Conservation (phyloP, 352 stramenopile species). For the Phytophthora melonis region DNA sequence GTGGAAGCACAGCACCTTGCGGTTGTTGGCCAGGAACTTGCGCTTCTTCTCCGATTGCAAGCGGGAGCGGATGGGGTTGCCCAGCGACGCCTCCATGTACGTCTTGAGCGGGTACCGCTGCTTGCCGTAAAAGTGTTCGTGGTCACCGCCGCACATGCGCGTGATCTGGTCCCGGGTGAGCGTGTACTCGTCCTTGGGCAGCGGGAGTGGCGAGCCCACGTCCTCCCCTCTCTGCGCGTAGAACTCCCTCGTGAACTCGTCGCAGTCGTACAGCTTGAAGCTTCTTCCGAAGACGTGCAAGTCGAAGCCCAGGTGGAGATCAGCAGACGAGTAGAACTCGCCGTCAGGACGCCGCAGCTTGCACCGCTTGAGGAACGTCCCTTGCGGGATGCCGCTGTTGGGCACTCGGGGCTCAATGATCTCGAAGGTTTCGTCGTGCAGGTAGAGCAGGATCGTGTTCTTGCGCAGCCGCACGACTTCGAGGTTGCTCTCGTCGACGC, state of each 20-base stretch:
- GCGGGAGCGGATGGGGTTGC: slow-evolving; percentile 72
- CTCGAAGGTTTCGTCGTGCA: slow-evolving; percentile 90
- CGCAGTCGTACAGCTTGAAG: slow-evolving; percentile 84
- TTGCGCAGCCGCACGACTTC: slow-evolving; percentile 80
- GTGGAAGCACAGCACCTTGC: slow-evolving; percentile 88
- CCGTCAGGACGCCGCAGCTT: slow-evolving; percentile 71
- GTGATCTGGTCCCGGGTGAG: slow-evolving; percentile 81
- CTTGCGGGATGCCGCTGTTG: slow-evolving; percentile 90
- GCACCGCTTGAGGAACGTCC: slow-evolving; percentile 86
- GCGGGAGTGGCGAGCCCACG: slow-evolving; percentile 53
- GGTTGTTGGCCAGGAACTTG: slow-evolving; percentile 89
- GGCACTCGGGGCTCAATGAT: slow-evolving; percentile 84
- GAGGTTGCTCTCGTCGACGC: slow-evolving; percentile 82
- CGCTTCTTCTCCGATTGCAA: slow-evolving; percentile 83
- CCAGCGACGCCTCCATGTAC: slow-evolving; percentile 87
- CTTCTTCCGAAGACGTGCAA: slow-evolving; percentile 77
- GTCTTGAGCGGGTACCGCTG: slow-evolving; percentile 82
- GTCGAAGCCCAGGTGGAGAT: slow-evolving; percentile 76
- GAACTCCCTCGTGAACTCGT: slow-evolving; percentile 78
- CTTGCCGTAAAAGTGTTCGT: slow-evolving; percentile 81
- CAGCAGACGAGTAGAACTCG: slow-evolving; percentile 53
- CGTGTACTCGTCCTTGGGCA: slow-evolving; percentile 89
- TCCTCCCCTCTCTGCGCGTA: slow-evolving; percentile 56
- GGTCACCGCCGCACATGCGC: slow-evolving; percentile 73
- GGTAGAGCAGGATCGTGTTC: slow-evolving; percentile 84